These are phyloP conservation scores for Pholiota adiposa DNA, from an alignment of 1,284 basidiomycete species.

Conservation along the genomic window DNA sequence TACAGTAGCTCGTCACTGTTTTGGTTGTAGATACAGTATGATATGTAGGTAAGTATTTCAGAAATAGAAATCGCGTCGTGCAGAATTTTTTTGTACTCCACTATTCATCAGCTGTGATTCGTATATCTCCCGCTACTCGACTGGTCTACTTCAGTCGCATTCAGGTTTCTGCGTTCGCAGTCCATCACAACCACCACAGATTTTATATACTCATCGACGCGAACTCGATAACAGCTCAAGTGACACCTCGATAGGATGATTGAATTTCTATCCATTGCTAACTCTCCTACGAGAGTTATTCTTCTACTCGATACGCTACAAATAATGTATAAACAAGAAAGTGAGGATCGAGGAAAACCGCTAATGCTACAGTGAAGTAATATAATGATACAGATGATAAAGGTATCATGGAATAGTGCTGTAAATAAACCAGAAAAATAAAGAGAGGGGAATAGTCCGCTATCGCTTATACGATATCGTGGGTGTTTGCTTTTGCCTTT, in stretches of 20 bases:
- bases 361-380: slow-evolving; percentile 24
- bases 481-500: slow-evolving; percentile 22
- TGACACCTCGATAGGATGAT: neutral
- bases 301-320: slow-evolving; percentile 9
- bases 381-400: slow-evolving; percentile 19
- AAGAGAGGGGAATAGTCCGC: neutral
- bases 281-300: slow-evolving; percentile 15
- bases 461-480: slow-evolving; percentile 23
- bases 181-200: too few relatives aligned
- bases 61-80: too few relatives aligned
- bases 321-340: slow-evolving; percentile 11
- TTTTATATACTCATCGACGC: too few relatives aligned
- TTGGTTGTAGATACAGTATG: too few relatives aligned
- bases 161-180: too few relatives aligned
- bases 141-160: too few relatives aligned
- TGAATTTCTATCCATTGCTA: slow-evolving; percentile 1
- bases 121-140: too few relatives aligned
- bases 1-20: too few relatives aligned
- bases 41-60: too few relatives aligned
- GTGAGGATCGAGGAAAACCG: neutral
- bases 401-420: neutral
- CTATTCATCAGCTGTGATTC: too few relatives aligned
- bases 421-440: slow-evolving; percentile 1
- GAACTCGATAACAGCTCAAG: neutral
- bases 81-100: too few relatives aligned